Base-by-base conservation (phyloP, 78 protist species). In the Dictyostelium capitatum region DNA sequence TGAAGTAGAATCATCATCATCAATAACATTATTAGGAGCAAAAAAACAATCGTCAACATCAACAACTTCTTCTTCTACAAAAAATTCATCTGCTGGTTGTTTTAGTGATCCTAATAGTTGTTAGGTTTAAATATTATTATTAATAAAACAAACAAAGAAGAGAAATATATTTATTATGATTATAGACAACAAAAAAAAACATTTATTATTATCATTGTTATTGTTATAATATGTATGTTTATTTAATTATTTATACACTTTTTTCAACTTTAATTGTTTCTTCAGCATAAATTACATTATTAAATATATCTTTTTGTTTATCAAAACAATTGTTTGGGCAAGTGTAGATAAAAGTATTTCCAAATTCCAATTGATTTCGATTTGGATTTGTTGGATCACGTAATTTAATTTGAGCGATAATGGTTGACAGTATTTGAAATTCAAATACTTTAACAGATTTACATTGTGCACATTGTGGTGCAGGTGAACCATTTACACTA, bases 301-400 rank as follows among this genome's bases (percentile, higher is more conserved):
- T 85, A n/a, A 48, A 75, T 15, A 54, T 43, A 74, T 75, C 78
- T 12, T 1, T 51, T 50, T 37, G 17, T 57, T 53, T 51, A 54
- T 85, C 92, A 32, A 74, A 56, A 48, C 92, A 85, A 37, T 85
- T 75, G 62, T 85, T 85, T 14, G 82, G 92, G 75, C 92, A 85
- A 7, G 92, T 51, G 12, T 62, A 75, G 6, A 75, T 62, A 43
- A 85, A 85, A 15, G 65, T 56, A 62, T 85, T 85, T 9, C 80
- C 15, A 75, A 85, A 85, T 23, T 85, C 92, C 3, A 85, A 53
- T 46, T 74, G 30, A 74, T 74, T 74, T 11, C 25, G 19, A 11
- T 74, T 37, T n/a, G 41, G 12, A 46, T 47, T 15, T n/a, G 50
- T 17, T n/a, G 25, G 12, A 25, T 28, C 25, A n/a, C 32, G 9